A percentile compares a stretch with the other conserved stretches of the same genome.
These are phyloP conservation scores for Annulohypoxylon moriforme DNA, from an alignment of 495 filamentous ascomycete genomes.

Conservation along the genomic window DNA sequence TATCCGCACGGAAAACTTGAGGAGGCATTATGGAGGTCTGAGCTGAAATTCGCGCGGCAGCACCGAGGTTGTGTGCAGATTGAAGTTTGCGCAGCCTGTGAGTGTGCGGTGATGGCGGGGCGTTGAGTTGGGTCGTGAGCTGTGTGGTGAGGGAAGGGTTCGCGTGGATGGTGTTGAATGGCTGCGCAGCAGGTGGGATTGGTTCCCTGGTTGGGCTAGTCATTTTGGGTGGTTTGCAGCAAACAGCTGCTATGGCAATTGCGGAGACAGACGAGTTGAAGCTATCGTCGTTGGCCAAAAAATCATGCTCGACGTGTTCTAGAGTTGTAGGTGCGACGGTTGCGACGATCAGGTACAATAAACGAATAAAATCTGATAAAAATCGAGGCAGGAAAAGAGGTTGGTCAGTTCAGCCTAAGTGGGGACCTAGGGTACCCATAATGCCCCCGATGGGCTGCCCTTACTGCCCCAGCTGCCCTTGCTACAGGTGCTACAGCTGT, in stretches of 20 bases:
- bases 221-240: conserved; percentile 41
- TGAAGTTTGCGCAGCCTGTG: conserved; percentile 67
- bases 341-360: conserved; percentile 24
- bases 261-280: conserved; percentile 14
- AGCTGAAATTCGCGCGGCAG: conserved; percentile 44
- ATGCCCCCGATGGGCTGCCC: no score
- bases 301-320: conserved; percentile 21
- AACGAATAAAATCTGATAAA: conserved; percentile 7
- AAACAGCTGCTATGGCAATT: conserved; percentile 2
- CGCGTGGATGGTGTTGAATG: conserved; percentile 30
- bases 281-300: conserved; percentile 28
- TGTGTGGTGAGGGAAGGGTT: conserved; percentile 5
- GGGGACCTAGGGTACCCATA: conserved; percentile 13
- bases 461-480: background rate
- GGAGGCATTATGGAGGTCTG: conserved; percentile 65
- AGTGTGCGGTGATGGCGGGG: conserved; percentile 58
- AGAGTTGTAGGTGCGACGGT: conserved; percentile 21
- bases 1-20: conserved; percentile 55
- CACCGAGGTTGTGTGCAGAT: conserved; percentile 66
- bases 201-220: conserved; percentile 54
- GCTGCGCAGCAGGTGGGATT: conserved; percentile 41
- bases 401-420: conserved; percentile 23
- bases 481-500: background rate
- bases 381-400: conserved; percentile 33
- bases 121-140: conserved; percentile 42